Conservation (phyloP, 169 alveolate genomes). For the Plasmodium falciparum region DNA sequence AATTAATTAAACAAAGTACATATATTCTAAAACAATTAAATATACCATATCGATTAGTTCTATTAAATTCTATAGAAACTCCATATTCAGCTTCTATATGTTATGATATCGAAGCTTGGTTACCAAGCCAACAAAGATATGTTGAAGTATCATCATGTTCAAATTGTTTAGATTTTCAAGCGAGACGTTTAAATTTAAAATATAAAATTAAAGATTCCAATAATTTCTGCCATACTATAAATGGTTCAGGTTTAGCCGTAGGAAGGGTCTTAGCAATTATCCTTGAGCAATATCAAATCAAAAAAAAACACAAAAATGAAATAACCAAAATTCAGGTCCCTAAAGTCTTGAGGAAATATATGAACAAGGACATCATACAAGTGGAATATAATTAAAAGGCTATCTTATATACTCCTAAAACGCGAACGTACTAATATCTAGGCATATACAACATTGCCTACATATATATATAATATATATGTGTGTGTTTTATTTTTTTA, state of each 20-base stretch:
- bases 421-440: background rate
- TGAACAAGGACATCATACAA: slow-evolving; percentile 19
- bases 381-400: no score
- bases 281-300: slow-evolving; percentile 80
- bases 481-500: no score
- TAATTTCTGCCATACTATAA: slow-evolving; percentile 78
- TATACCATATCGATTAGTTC: slow-evolving; percentile 75
- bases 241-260: slow-evolving; percentile 87
- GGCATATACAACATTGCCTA: background rate
- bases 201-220: slow-evolving; percentile 54
- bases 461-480: background rate
- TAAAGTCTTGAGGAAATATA: slow-evolving; percentile 78
- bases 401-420: no score
- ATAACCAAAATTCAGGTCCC: slow-evolving; percentile 78
- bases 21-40: slow-evolving; percentile 77
- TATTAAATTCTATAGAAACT: slow-evolving; percentile 80
- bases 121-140: slow-evolving; percentile 82
- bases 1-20: slow-evolving; percentile 83
- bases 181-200: slow-evolving; percentile 78
- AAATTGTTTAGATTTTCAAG: slow-evolving; percentile 83
- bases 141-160: slow-evolving; percentile 86
- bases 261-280: slow-evolving; percentile 86
- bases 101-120: slow-evolving; percentile 84
- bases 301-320: slow-evolving; percentile 46
- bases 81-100: slow-evolving; percentile 81